These are phyloP conservation scores for Avena eriantha DNA, from an alignment of 176 grass and related monocot genomes.

Conservation along the genomic window DNA sequence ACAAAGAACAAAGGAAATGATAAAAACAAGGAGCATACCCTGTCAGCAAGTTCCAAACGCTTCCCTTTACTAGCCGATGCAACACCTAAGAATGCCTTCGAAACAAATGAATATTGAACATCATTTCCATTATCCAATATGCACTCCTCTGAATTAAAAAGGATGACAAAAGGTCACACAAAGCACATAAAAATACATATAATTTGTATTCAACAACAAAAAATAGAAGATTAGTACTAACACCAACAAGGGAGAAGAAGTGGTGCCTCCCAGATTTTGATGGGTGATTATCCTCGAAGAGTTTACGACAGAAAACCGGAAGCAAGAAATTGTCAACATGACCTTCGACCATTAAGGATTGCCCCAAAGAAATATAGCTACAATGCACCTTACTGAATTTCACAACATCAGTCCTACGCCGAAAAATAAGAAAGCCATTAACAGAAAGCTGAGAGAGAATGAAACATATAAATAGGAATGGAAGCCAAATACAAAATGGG, in stretches of 20 bases:
- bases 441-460: too few species aligned
- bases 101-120: neutral
- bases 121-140: neutral
- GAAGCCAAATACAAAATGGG: neutral
- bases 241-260: neutral
- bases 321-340: too few species aligned
- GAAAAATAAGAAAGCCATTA: neutral
- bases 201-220: too few species aligned
- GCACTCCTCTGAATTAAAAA: neutral
- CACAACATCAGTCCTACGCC: neutral
- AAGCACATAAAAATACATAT: too few species aligned
- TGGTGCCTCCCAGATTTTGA: neutral
- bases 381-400: neutral
- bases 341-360: neutral
- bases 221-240: neutral
- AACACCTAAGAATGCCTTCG: neutral
- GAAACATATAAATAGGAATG: too few species aligned
- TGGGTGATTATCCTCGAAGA: too few species aligned
- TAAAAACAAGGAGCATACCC: neutral
- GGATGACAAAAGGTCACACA: too few species aligned
- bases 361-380: neutral
- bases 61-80: neutral
- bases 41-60: neutral
- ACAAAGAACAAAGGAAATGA: too few species aligned
- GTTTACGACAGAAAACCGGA: too few species aligned